A percentile compares a stretch with the other conserved stretches of the same genome.
These are phyloP conservation scores for Boletus insuetus DNA, from an alignment of 768 basidiomycete species.

Conservation along the genomic window DNA sequence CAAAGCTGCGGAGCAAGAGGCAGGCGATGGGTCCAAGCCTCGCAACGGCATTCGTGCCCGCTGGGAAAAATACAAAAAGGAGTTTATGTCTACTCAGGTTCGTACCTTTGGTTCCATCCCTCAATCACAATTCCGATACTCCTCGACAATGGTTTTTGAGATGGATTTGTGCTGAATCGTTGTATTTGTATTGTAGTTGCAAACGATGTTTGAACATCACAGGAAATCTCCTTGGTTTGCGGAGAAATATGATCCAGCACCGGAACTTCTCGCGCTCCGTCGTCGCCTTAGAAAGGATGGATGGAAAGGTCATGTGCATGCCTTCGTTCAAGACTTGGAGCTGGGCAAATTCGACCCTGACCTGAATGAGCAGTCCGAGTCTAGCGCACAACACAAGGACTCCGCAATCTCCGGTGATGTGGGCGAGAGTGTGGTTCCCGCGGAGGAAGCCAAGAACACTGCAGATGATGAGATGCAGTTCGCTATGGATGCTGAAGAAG, in stretches of 20 bases:
- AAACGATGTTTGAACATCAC: slow-evolving; percentile 95
- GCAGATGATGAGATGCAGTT: slow-evolving; percentile 78
- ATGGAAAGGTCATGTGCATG: slow-evolving; percentile 70
- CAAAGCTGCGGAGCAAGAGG: slow-evolving; percentile 81
- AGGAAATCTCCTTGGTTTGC: slow-evolving; percentile 95
- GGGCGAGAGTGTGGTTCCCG: slow-evolving; percentile 30
- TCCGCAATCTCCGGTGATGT: slow-evolving; percentile 36
- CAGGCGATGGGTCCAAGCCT: slow-evolving; percentile 78
- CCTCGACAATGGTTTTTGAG: slow-evolving; percentile 5
- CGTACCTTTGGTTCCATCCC: slow-evolving; percentile 35
- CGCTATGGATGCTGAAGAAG: slow-evolving; percentile 69
- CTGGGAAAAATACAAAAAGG: slow-evolving; percentile 95
- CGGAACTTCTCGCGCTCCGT: slow-evolving; percentile 69
- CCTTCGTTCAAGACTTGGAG: slow-evolving; percentile 79
- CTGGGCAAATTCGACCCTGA: slow-evolving; percentile 84
- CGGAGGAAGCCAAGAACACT: slow-evolving; percentile 53
- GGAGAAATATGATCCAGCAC: slow-evolving; percentile 87
- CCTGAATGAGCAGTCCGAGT: slow-evolving; percentile 55
- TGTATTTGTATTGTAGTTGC: slow-evolving; percentile 66
- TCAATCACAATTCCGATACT: slow-evolving; percentile 13
- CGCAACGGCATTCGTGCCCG: slow-evolving; percentile 78
- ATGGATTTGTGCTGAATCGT: slow-evolving; percentile 22
- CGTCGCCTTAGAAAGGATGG: slow-evolving; percentile 80
- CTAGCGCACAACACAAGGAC: slow-evolving; percentile 54
- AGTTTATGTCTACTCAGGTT: slow-evolving; percentile 85